phyloP scores from a whole-genome alignment of 2,329 filamentous ascomycete species.

The Anisogramma anomala region DNA sequence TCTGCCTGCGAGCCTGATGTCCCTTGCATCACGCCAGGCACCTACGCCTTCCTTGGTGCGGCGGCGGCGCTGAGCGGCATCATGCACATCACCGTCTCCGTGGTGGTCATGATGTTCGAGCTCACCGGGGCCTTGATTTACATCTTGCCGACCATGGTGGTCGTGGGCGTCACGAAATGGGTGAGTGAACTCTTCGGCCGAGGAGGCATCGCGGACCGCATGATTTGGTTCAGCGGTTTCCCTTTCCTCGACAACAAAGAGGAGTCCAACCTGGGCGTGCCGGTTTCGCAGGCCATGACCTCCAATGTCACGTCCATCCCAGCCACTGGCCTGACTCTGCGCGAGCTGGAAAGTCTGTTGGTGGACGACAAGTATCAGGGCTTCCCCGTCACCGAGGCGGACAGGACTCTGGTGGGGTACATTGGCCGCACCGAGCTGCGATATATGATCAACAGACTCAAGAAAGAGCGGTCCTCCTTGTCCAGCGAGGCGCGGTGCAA shows the following conservation, averaged over 20 bases:
- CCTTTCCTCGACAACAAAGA: slow-evolving; percentile 96
- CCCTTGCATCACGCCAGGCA: slow-evolving; percentile 92
- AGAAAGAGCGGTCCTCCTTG: slow-evolving; percentile 55
- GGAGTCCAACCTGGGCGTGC: slow-evolving; percentile 90
- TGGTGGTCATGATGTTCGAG: slow-evolving; percentile 99
- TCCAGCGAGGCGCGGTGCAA: slow-evolving; percentile 58
- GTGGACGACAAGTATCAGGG: slow-evolving; percentile 76
- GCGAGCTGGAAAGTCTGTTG: slow-evolving; percentile 66
- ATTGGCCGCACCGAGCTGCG: slow-evolving; percentile 85
- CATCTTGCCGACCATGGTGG: slow-evolving; percentile 97
- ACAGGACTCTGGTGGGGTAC: slow-evolving; percentile 72
- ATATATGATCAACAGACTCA: slow-evolving; percentile 76
- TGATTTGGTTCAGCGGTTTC: slow-evolving; percentile 98
- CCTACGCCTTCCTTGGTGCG: slow-evolving; percentile 90
- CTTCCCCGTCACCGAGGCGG: slow-evolving; percentile 68
- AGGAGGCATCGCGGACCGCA: slow-evolving; percentile 93
- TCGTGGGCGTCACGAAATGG: slow-evolving; percentile 91
- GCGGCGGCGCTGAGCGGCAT: slow-evolving; percentile 87
- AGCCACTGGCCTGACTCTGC: slow-evolving; percentile 59
- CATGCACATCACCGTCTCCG: slow-evolving; percentile 94
- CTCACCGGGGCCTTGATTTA: slow-evolving; percentile 94
- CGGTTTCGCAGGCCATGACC: slow-evolving; percentile 85
- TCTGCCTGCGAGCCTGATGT: slow-evolving; percentile 79
- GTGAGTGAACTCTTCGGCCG: slow-evolving; percentile 73
- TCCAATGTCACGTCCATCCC: slow-evolving; percentile 63